Evolutionary conservation across 1,139 yeast genomes (phyloP), one percentile per base, ranked within the genome.

Genomic region (Candida pseudocylindracea): DNA sequence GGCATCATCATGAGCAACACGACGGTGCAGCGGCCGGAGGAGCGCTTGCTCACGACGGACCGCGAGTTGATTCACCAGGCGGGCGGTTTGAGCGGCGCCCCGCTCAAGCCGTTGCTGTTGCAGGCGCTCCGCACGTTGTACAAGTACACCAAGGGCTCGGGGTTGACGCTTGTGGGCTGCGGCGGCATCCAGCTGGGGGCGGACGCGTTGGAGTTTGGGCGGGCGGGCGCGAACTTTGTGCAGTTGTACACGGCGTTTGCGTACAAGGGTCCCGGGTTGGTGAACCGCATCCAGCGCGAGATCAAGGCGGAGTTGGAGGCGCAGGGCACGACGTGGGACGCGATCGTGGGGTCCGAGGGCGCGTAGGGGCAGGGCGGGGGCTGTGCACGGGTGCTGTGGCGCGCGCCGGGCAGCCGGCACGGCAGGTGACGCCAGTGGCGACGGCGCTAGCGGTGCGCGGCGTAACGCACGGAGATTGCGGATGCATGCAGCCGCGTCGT

Each of bases 1-100:
- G 98, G 96, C 29, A 81, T 88, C 38, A 78, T 85, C 41, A 72
- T 88, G 33, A 79, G 94, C 33, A 85, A 85, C 53, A 85, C 98
- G 27, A 85, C 96, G 1, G 67, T 85, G 38, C 72, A 72, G 44
- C 68, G 98, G 48, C 92, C 93, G 4, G 41, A 36, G 6, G 57
- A 51, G 1, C 41, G 50, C 7, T 54, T 80, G 41, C 55, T 60
- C 32, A 67, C 80, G 9, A 46, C 55, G 9, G 63, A 61, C 36
- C 38, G 43, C 2, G 41, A 47, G 6, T 50, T 69, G 30, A 54
- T 61, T 24, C 42, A 52, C 30, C 76, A 85, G 52, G 54, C 71
- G 6, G 98, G 98, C 36, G 98, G 98, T 1, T 63, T 85, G 30
- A 79, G 93, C 1, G 98, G 98, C 20, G 66, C 67, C 36, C 96